Percentiles rank a stretch among this genome's conserved stretches.
Evolutionary conservation across 176 grass and related monocot genomes (phyloP).

Genomic region (Avena insularis): DNA sequence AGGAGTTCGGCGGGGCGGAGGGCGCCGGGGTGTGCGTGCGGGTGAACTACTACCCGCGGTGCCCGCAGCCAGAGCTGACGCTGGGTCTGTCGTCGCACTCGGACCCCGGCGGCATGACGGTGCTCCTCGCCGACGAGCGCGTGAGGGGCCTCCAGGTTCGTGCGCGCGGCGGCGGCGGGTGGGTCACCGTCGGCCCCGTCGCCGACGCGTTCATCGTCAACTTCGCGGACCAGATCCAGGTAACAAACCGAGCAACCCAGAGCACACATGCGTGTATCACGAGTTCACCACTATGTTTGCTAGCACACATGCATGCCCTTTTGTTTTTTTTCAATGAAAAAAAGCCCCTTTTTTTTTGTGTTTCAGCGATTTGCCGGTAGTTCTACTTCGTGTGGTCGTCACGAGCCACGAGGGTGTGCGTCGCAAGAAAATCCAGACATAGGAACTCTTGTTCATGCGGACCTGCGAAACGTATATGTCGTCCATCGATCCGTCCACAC

Average conservation of each 20-base stretch:
- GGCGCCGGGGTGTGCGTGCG: conserved; percentile 64
- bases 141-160: conserved; percentile 77
- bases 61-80: conserved; percentile 88
- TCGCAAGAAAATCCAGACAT: too few species aligned
- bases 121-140: conserved; percentile 74
- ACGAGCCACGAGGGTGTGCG: too few species aligned
- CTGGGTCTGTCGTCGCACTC: conserved; percentile 81
- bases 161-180: conserved; percentile 17
- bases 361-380: too few species aligned
- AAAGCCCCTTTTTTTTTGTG: too few species aligned
- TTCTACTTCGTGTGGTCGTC: too few species aligned
- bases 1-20: conserved; percentile 60
- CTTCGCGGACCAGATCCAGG: conserved; percentile 93
- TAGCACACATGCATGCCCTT: neutral
- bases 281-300: neutral
- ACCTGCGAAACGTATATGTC: too few species aligned
- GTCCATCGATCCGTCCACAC: too few species aligned
- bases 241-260: neutral
- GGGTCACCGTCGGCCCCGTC: conserved; percentile 68
- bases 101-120: conserved; percentile 82
- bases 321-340: too few species aligned
- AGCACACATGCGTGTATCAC: neutral
- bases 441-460: too few species aligned
- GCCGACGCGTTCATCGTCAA: conserved; percentile 82
- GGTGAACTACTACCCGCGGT: conserved; percentile 88